phyloP scores from a whole-genome alignment of 306 rosid genomes.

The Pueraria montana region DNA sequence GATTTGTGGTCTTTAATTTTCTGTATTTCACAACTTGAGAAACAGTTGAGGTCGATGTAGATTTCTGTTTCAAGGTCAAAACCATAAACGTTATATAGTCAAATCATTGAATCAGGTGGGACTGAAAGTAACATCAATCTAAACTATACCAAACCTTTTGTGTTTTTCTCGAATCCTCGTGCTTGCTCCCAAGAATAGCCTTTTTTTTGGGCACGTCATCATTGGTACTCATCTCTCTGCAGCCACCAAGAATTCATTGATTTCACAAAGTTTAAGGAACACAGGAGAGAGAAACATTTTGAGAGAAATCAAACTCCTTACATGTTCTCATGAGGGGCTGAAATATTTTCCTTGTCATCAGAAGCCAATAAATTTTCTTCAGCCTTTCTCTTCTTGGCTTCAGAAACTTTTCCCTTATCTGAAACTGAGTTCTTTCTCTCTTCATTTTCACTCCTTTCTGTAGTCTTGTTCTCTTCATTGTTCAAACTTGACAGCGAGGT shows the following conservation, averaged over 20 bases:
- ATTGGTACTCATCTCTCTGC: slow-evolving; percentile 55
- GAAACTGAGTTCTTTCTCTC: slow-evolving; percentile 46
- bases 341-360: slow-evolving; percentile 70
- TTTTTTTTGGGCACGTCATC: slow-evolving; percentile 41
- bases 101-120: slow-evolving; percentile 2
- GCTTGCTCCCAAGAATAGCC: slow-evolving; percentile 60
- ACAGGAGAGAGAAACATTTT: slow-evolving; percentile 3
- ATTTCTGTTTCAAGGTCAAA: slow-evolving; percentile 61
- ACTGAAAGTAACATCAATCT: slow-evolving; percentile 15
- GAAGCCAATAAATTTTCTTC: slow-evolving; percentile 56
- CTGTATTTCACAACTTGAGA: slow-evolving; percentile 72
- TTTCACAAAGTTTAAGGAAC: slow-evolving; percentile 31
- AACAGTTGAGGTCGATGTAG: slow-evolving; percentile 44
- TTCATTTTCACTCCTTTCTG: slow-evolving; percentile 44
- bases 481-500: slow-evolving; percentile 48
- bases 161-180: slow-evolving; percentile 52
- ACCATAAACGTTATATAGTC: slow-evolving; percentile 9
- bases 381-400: slow-evolving; percentile 49
- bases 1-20: slow-evolving; percentile 86
- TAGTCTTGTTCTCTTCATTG: slow-evolving; percentile 44
- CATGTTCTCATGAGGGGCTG: slow-evolving; percentile 68
- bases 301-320: slow-evolving; percentile 42
- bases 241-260: slow-evolving; percentile 14
- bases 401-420: slow-evolving; percentile 35
- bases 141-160: slow-evolving; percentile 61